Evolutionary conservation across 139 green algal species (phyloP).

Genomic region (Chlamydomonas incerta): DNA sequence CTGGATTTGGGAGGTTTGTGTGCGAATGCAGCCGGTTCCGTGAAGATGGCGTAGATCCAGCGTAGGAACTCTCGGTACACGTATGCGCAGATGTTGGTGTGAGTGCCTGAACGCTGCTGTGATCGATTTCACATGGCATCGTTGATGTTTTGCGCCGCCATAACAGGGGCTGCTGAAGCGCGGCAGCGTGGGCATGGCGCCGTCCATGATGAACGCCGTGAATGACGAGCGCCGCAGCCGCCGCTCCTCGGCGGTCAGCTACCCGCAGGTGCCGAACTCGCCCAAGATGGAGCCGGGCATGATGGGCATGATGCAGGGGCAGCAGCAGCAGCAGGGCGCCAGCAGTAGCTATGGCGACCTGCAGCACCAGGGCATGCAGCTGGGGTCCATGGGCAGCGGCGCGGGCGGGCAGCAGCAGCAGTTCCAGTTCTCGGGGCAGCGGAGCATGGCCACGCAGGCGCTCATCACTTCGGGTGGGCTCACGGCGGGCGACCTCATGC

Average conservation of each 20-base stretch:
- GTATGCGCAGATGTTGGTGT: too few relatives aligned
- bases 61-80: too few relatives aligned
- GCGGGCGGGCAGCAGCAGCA: not conserved
- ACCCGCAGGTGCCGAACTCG: conserved; percentile 18
- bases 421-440: conserved; percentile 10
- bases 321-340: not conserved
- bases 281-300: not conserved
- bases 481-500: not conserved
- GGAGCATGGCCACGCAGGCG: not conserved
- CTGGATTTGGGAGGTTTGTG: too few relatives aligned
- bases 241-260: conserved; percentile 34
- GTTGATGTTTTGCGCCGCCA: too few relatives aligned
- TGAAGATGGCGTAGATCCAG: too few relatives aligned
- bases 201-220: not conserved
- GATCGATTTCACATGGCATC: too few relatives aligned
- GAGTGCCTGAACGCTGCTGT: too few relatives aligned
- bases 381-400: not conserved
- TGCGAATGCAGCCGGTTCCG: too few relatives aligned
- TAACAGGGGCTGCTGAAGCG: not conserved
- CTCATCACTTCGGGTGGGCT: not conserved
- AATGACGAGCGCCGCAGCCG: conserved; percentile 24
- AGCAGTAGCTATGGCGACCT: not conserved
- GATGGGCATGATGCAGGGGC: not conserved
- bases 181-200: conserved; percentile 23
- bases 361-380: not conserved